Evolutionary conservation across 2,329 filamentous ascomycete genomes (phyloP).

Genomic region (Cercospora sp.): DNA sequence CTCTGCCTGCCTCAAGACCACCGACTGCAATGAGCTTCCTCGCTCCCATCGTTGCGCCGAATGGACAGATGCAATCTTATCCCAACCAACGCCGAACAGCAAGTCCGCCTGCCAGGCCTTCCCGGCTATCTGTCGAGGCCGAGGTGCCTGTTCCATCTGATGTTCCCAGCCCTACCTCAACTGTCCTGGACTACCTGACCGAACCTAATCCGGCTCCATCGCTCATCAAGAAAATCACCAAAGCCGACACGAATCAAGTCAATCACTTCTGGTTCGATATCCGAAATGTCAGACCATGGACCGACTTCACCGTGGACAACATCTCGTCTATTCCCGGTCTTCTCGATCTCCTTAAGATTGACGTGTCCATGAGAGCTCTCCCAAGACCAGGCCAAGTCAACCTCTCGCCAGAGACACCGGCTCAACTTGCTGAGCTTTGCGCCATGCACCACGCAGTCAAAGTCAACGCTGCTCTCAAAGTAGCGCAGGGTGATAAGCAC

Average conservation of each 20-base stretch:
- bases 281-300: slow-evolving; percentile 82
- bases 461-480: slow-evolving; percentile 77
- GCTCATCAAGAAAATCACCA: slow-evolving; percentile 71
- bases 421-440: slow-evolving; percentile 72
- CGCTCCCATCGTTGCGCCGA: slow-evolving; percentile 37
- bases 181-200: slow-evolving; percentile 75
- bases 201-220: slow-evolving; percentile 77
- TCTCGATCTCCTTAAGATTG: slow-evolving; percentile 63
- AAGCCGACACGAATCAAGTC: slow-evolving; percentile 67
- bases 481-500: slow-evolving; percentile 72
- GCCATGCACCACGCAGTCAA: slow-evolving; percentile 78
- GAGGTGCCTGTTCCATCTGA: slow-evolving; percentile 37
- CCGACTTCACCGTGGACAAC: slow-evolving; percentile 70
- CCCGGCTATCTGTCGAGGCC: slow-evolving; percentile 44
- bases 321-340: slow-evolving; percentile 74
- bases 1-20: slow-evolving; percentile 35
- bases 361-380: slow-evolving; percentile 63
- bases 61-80: slow-evolving; percentile 36
- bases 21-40: slow-evolving; percentile 40
- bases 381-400: slow-evolving; percentile 57
- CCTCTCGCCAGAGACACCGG: slow-evolving; percentile 69
- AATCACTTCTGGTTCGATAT: slow-evolving; percentile 97
- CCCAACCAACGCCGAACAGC: slow-evolving; percentile 32
- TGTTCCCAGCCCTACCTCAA: slow-evolving; percentile 55
- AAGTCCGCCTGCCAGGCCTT: slow-evolving; percentile 45